Evolutionary conservation across 1,284 basidiomycete genomes (phyloP), one percentile per base, ranked within the genome.

Genomic region (Ceratorhiza oryzae-sativae): DNA sequence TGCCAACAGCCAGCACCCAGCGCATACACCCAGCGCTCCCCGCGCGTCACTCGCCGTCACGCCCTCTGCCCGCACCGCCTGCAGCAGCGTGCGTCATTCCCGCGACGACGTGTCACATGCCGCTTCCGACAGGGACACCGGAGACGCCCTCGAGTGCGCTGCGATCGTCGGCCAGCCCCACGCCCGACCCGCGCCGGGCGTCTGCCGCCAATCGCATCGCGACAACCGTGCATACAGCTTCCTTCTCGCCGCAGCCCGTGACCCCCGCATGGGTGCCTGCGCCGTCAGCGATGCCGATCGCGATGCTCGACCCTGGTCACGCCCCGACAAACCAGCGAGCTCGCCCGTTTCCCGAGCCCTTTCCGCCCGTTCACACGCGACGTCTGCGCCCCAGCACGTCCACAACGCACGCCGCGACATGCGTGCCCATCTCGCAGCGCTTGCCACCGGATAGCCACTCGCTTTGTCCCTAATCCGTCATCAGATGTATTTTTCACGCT

Each of bases 311-410:
- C 53, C 53, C 53, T 56, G n/a, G 34, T 39, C 53, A 56, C 34
- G n/a, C 53, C 51, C 46, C 53, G 53, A 56, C 53, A 56, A 56
- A 56, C 53, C 34, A 56, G 34, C 53, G 53, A 56, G 53, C 53
- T 27, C 51, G 32, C 27, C 51, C 51, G 51, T 30, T 30, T 1
- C 10, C 51, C 51, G 30, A 53, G 51, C 30, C 18, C 27, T 53
- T 53, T 34, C 34, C 15, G 53, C 10, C n/a, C 53, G 39, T 56
- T 56, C 53, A 56, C 53, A 56, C 53, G 53, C n/a, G n/a, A n/a
- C 53, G 13, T n/a, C 27, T 27, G 34, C 34, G 32, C 30, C 9
- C 51, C 25, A 30, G 6, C 15, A 56, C 27, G 53, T 20, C 12
- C 53, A 36, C n/a, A 5, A n/a, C 12, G n/a, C 32, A 32, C 32